phyloP scores from a whole-genome alignment of 1,139 yeast genomes.

The Scheffersomyces titani region DNA sequence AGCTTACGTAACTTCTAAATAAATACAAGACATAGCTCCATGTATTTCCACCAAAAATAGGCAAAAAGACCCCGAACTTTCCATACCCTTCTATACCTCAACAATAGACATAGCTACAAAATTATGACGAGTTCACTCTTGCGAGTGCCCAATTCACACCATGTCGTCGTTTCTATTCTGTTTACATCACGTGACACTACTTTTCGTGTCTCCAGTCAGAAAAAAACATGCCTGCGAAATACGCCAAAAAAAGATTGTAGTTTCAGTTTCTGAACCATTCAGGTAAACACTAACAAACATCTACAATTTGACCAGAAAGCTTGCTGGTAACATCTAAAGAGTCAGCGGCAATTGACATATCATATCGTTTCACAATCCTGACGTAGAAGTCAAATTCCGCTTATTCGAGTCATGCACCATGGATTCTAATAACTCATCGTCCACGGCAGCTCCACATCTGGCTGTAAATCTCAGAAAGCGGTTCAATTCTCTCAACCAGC shows the following conservation, averaged over 20 bases:
- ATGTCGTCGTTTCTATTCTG: not conserved
- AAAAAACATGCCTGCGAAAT: not conserved
- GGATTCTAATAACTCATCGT: not conserved
- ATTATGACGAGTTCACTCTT: not conserved
- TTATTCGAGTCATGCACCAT: not conserved
- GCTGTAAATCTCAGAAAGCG: constrained; percentile 9
- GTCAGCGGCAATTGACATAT: not conserved
- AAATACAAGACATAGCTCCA: not conserved
- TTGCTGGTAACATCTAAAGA: not conserved
- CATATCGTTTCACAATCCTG: not conserved
- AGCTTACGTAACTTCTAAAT: not conserved
- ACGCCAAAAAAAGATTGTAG: not conserved
- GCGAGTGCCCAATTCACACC: not conserved
- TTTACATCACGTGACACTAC: not conserved
- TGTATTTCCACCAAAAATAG: not conserved
- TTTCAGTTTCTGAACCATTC: not conserved
- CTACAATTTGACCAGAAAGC: not conserved
- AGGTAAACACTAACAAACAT: not conserved
- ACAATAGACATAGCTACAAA: no score
- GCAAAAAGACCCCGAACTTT: not conserved
- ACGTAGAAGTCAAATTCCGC: not conserved
- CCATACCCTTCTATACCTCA: not conserved
- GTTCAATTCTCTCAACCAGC: constrained; percentile 12
- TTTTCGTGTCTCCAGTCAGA: not conserved
- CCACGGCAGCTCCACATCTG: not conserved